Conservation (phyloP, 1,284 basidiomycete species). For the Malassezia brasiliensis region DNA sequence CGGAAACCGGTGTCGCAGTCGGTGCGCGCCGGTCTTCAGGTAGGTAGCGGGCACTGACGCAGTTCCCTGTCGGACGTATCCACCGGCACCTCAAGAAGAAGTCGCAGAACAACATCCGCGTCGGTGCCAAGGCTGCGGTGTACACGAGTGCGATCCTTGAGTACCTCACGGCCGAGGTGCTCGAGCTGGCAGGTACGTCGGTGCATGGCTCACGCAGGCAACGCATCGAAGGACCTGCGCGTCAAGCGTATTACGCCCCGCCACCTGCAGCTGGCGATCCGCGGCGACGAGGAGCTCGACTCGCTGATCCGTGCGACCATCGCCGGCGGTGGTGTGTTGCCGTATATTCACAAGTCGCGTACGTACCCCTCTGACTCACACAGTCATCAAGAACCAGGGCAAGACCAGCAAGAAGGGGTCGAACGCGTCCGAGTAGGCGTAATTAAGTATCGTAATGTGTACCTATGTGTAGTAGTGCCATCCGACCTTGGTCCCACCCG, state of each 20-base stretch:
- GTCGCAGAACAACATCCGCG: conserved; percentile 84
- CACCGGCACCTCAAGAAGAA: conserved; percentile 87
- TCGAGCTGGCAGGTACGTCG: conserved; percentile 69
- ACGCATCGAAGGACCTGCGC: conserved; percentile 88
- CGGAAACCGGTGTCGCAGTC: conserved; percentile 17
- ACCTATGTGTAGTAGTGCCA: neutral
- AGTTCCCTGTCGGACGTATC: conserved; percentile 89
- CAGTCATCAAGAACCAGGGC: conserved; percentile 19
- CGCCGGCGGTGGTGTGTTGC: conserved; percentile 77
- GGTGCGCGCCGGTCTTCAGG: conserved; percentile 16
- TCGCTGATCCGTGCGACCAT: conserved; percentile 55
- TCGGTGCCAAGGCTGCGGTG: conserved; percentile 83
- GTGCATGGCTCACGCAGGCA: conserved; percentile 56
- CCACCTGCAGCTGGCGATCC: conserved; percentile 83
- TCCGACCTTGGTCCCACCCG: no score
- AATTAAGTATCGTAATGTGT: neutral
- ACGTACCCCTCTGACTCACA: conserved; percentile 13
- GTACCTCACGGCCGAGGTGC: conserved; percentile 79
- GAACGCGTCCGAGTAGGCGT: conserved; percentile 8
- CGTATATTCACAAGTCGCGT: conserved; percentile 79
- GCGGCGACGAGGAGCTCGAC: conserved; percentile 82
- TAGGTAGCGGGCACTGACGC: conserved; percentile 4
- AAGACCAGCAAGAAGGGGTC: conserved; percentile 16
- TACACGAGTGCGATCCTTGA: conserved; percentile 85
- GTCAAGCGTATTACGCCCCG: conserved; percentile 95